Base-by-base conservation (phyloP, 768 basidiomycete species). In the Ramaria sp. region DNA sequence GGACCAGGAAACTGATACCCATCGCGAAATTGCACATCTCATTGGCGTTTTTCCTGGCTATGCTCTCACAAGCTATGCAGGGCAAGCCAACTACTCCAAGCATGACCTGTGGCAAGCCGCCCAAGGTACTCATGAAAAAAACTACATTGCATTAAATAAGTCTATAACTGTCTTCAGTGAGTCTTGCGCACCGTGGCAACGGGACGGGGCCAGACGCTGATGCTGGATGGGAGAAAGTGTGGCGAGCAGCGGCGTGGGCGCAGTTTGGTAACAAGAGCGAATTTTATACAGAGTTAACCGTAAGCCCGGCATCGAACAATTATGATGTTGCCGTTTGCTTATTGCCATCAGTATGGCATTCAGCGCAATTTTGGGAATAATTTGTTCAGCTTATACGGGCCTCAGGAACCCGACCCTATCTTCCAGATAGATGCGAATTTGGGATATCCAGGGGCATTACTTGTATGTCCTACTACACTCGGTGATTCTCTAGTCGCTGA, bases 391-490 rank as follows among this genome's bases (percentile, higher is more conserved):
- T 59, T 85, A 41, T 88, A 85, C 67, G 64, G 76, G 60, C 75
- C 78, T 3, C 64, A 59, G 51, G 72, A 75, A 31, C 68, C 73
- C 1, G 68, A 75, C 52, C 74, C 76, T 3, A 75, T 86, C 41
- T 85, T 88, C 76, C 86, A 88, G 64, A 88, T 88, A 31, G 86
- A 88, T 62, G 86, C 85, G 12, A 88, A 88, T 64, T 69, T 87
- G 31, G 86, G 78, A 10, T 83, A 76, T 62, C 77, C 86, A 4
- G 83, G 76, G 20, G 84, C 81, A 6, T 64, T 88, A 38, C 68
- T 88, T 70, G 86, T 86, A 50, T 49, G 75, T 68, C 38, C 11
- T 15, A 15, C 59, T 51, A 20, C 47, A 31, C 7, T 22, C 9
- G 13, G 33, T 20, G 24, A 22, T 4, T 15, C 43, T 24, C 0